Evolutionary conservation across 208 protist species (phyloP).

Genomic region (Entamoeba moshkovskii): DNA sequence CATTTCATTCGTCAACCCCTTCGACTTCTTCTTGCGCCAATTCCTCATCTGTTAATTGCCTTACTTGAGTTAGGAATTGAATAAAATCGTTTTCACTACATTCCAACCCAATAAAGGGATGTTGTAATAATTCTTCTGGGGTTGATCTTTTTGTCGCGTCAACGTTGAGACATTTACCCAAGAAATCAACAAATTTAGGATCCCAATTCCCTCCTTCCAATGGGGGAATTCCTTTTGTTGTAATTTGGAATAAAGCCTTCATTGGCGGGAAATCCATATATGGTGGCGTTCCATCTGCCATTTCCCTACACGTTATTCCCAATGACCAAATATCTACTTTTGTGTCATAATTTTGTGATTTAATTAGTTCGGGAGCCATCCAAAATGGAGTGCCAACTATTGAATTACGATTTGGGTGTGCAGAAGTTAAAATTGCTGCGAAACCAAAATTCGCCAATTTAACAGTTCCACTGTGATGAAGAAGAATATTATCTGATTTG

Average conservation of each 20-base stretch:
- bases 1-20: too few species aligned
- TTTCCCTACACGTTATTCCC: slow-evolving; percentile 9
- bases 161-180: slow-evolving; percentile 9
- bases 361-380: slow-evolving; percentile 28
- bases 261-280: slow-evolving; percentile 4
- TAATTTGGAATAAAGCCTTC: slow-evolving; percentile 4
- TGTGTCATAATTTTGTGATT: not conserved
- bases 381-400: slow-evolving; percentile 16
- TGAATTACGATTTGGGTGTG: not conserved
- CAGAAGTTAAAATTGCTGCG: not conserved
- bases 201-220: not conserved
- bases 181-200: slow-evolving; percentile 14
- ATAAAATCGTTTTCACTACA: not conserved
- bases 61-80: not conserved
- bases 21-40: not conserved
- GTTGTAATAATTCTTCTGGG: not conserved
- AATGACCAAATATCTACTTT: slow-evolving; percentile 26
- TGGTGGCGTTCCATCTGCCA: slow-evolving; percentile 14
- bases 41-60: not conserved
- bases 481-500: slow-evolving; percentile 21
- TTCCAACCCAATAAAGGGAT: not conserved
- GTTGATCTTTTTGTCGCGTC: slow-evolving; percentile 11
- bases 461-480: not conserved
- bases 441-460: slow-evolving; percentile 32
- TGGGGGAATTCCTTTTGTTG: not conserved